These are phyloP conservation scores for Mortierella sp. DNA, from an alignment of 371 early-diverging fungal species.

Conservation along the genomic window DNA sequence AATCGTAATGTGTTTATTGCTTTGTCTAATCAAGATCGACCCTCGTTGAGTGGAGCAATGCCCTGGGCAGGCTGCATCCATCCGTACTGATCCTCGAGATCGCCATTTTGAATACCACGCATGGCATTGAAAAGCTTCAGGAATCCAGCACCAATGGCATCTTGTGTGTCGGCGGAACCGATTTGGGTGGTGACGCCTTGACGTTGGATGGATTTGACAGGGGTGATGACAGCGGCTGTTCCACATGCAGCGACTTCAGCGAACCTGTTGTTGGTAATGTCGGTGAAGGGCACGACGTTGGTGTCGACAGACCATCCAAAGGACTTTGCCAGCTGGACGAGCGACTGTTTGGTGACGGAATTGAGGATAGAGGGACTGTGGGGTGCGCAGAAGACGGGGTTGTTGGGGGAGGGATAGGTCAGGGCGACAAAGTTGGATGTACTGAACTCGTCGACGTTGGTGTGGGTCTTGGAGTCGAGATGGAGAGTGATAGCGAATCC, in stretches of 20 bases:
- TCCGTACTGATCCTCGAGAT: conserved; percentile 66
- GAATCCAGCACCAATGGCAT: conserved; percentile 67
- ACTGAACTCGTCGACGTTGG: conserved; percentile 82
- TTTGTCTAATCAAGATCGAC: no score
- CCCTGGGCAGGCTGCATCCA: conserved; percentile 85
- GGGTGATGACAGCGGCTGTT: conserved; percentile 84
- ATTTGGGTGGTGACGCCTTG: conserved; percentile 58
- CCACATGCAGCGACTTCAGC: conserved; percentile 82
- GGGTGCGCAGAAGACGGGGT: conserved; percentile 77
- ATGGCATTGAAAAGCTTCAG: conserved; percentile 67
- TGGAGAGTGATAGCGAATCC: conserved; percentile 81
- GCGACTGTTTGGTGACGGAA: conserved; percentile 78
- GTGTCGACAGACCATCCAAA: conserved; percentile 79
- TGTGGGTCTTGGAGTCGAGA: conserved; percentile 74
- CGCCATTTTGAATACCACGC: conserved; percentile 76
- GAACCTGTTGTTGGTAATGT: conserved; percentile 69
- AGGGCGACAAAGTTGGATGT: conserved; percentile 87
- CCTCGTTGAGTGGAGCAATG: conserved; percentile 47
- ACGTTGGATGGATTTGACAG: conserved; percentile 76
- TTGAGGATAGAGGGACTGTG: conserved; percentile 69
- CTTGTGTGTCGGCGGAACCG: conserved; percentile 55
- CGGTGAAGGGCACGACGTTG: conserved; percentile 65
- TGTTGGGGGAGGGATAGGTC: conserved; percentile 62
- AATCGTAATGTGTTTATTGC: no score
- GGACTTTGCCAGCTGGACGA: conserved; percentile 71